Evolutionary conservation across 106 monocot genomes (phyloP).

Genomic region (Dendrobium officinale): DNA sequence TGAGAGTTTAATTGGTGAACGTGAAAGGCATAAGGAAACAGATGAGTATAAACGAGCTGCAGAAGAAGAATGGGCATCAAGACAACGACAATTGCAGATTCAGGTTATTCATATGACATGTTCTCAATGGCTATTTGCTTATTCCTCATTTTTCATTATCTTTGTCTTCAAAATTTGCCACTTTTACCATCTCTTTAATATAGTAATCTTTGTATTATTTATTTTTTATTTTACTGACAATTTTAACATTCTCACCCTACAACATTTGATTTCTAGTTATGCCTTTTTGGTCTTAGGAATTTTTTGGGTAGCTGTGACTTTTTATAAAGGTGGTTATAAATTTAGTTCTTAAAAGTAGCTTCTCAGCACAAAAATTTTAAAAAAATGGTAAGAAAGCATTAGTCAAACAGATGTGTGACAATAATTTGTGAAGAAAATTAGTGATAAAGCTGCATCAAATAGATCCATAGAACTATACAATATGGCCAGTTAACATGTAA

Average conservation of each 20-base stretch:
- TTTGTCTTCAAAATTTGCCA: background rate
- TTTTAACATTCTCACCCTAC: background rate
- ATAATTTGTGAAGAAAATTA: too few species aligned
- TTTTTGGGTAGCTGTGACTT: too few species aligned
- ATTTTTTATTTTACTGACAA: background rate
- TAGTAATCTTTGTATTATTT: background rate
- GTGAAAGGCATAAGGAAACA: slow-evolving; percentile 81
- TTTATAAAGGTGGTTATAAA: too few species aligned
- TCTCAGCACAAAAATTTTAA: too few species aligned
- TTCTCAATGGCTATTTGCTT: background rate
- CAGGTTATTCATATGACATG: slow-evolving; percentile 39
- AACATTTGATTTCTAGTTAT: background rate
- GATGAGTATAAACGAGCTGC: slow-evolving; percentile 66
- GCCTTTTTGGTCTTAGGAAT: too few species aligned
- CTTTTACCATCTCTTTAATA: background rate
- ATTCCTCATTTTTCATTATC: slow-evolving; percentile 1
- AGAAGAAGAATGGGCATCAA: slow-evolving; percentile 90
- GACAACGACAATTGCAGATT: slow-evolving; percentile 50
- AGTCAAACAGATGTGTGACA: too few species aligned
- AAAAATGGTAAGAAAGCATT: too few species aligned
- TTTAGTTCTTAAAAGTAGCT: too few species aligned
- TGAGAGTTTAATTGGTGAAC: slow-evolving; percentile 41
- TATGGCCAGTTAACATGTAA: background rate
- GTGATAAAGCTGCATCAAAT: too few species aligned
- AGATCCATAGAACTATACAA: background rate